Base-by-base conservation (phyloP, 2,329 filamentous ascomycete genomes). In the Claviceps capensis region DNA sequence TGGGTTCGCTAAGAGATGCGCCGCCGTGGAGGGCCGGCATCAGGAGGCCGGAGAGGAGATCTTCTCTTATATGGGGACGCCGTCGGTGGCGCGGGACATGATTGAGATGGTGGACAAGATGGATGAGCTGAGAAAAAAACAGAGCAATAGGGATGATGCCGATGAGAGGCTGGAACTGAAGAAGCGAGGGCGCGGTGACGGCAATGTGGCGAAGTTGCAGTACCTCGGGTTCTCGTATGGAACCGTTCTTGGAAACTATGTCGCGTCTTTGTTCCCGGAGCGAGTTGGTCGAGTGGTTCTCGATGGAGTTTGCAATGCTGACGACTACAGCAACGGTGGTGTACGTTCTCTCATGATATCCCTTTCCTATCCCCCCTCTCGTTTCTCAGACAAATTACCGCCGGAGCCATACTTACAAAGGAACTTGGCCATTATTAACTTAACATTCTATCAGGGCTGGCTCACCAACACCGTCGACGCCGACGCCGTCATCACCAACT, bases 161-260 rank as follows among this genome's bases (percentile, higher is more conserved):
- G 14, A 44, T 11, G 23, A 16, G 47, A 50, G 19, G 34, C 48
- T 48, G 2, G 56, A 59, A 43, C 48, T 59, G 22, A 56, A 43
- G 44, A 57, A 47, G 50, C 55, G 56, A 44, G 34, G 40, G 23
- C 30, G 4, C 9, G 45, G 47, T 4, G 26, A 44, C 5, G 51
- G 48, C 17, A 41, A 58, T 23, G 50, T 57, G 1, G 53, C 54
- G 2, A 43, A 58, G 11, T 56, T 77, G 34, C 70, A 72, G 57
- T 78, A 75, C 56, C 70, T 72, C 63, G 74, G 75, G 0, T 69
- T 77, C 50, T 75, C 72, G 5, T 78, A 78, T 17, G 65, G 66
- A 16, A 67, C 64, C 2, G 17, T 65, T 0, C 58, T 69, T 0
- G 67, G 67, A 1, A 66, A 66, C 43, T 63, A 63, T 34, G 66